These are phyloP conservation scores for Gnomoniopsis sp. DNA, from an alignment of 2,329 filamentous ascomycete species.

Conservation along the genomic window DNA sequence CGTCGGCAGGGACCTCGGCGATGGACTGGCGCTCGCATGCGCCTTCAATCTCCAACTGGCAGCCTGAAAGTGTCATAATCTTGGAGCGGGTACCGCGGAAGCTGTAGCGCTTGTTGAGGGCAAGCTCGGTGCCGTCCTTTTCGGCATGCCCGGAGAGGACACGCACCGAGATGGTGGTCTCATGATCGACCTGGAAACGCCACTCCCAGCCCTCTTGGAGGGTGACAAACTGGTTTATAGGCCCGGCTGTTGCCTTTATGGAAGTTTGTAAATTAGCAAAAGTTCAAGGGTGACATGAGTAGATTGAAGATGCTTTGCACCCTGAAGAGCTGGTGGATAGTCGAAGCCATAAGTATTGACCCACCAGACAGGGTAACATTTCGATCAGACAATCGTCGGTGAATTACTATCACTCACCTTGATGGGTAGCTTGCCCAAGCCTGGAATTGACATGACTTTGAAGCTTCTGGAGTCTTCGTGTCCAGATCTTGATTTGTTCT, in stretches of 20 bases:
- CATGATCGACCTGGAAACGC: constrained; percentile 68
- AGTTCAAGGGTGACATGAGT: not conserved
- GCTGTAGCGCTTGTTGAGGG: constrained; percentile 72
- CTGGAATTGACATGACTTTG: constrained; percentile 65
- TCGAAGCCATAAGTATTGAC: not conserved
- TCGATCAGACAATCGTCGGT: too few relatives aligned
- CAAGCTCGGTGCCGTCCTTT: constrained; percentile 92
- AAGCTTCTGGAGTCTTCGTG: not conserved
- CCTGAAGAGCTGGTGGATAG: not conserved
- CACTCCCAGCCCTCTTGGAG: constrained; percentile 70
- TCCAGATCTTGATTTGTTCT: not conserved
- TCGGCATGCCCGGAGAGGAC: constrained; percentile 82
- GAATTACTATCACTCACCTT: constrained; percentile 49
- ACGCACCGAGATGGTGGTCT: constrained; percentile 46
- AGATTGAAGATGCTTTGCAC: not conserved
- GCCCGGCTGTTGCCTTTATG: constrained; percentile 33
- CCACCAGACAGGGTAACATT: not conserved
- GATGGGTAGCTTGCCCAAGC: constrained; percentile 64
- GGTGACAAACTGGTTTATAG: constrained; percentile 40
- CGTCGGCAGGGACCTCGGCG: constrained; percentile 60
- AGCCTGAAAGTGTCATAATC: constrained; percentile 90
- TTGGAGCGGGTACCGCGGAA: constrained; percentile 82
- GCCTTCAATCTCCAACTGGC: constrained; percentile 73
- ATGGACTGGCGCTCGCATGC: constrained; percentile 50
- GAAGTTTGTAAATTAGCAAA: constrained; percentile 14